Evolutionary conservation across 2,329 filamentous ascomycete genomes (phyloP).

Genomic region (Dactylellina parvicollis): DNA sequence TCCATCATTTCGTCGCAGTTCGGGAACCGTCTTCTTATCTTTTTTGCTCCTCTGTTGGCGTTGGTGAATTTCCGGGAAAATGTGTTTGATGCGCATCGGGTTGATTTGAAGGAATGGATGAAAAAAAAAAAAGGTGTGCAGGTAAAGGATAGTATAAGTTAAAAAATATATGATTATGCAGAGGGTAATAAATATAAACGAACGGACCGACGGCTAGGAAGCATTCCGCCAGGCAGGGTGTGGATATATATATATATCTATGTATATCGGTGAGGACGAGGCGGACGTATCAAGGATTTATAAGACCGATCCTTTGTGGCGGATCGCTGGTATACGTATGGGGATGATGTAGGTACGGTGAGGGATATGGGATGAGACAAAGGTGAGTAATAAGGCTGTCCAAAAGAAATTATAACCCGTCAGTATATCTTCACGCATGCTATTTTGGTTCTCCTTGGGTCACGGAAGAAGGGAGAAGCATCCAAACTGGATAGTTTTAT

Average conservation of each 20-base stretch:
- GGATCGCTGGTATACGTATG: constrained; percentile 28
- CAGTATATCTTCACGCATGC: constrained; percentile 28
- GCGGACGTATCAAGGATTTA: constrained; percentile 38
- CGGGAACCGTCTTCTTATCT: constrained; percentile 23
- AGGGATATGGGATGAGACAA: constrained; percentile 10
- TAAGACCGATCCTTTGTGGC: constrained; percentile 47
- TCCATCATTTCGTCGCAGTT: constrained; percentile 22
- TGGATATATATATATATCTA: constrained; percentile 16
- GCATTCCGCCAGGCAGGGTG: constrained; percentile 40
- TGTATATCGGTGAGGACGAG: constrained; percentile 33
- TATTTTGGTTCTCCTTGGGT: constrained; percentile 26
- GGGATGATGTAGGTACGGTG: constrained; percentile 28
- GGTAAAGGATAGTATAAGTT: constrained; percentile 26
- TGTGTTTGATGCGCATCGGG: constrained; percentile 50
- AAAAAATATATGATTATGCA: constrained; percentile 20
- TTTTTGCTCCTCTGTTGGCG: constrained; percentile 45
- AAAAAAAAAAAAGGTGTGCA: background rate
- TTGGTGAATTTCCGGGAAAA: constrained; percentile 48
- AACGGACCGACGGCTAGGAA: constrained; percentile 26
- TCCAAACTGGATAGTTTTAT: constrained; percentile 10
- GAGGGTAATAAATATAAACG: constrained; percentile 28
- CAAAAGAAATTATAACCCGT: constrained; percentile 51
- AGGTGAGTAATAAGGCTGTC: constrained; percentile 46
- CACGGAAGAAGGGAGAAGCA: constrained; percentile 3
- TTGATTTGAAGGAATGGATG: constrained; percentile 1